These are phyloP conservation scores for Ascochyta viciae-villosae DNA, from an alignment of 2,329 filamentous ascomycete species.

Conservation along the genomic window DNA sequence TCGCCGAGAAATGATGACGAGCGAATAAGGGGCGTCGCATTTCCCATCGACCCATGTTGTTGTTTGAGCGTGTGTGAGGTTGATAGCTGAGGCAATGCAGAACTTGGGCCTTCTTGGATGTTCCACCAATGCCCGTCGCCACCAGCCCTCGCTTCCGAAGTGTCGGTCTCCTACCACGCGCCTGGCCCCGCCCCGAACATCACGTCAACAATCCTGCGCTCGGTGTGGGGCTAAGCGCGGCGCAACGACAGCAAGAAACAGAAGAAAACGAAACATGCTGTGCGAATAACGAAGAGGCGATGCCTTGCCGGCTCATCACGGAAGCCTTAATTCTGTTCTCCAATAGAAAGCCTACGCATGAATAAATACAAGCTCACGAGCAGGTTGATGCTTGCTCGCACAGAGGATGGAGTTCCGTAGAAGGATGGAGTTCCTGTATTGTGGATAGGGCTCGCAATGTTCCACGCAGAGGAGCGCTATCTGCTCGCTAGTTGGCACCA, in stretches of 20 bases:
- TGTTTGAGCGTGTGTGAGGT: slow-evolving; percentile 15
- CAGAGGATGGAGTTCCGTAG: not conserved
- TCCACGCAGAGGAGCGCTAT: slow-evolving; percentile 4
- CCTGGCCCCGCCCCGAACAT: slow-evolving; percentile 1
- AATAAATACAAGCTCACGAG: not conserved
- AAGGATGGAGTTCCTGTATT: not conserved
- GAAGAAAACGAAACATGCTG: slow-evolving; percentile 4
- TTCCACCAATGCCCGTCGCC: slow-evolving; percentile 20
- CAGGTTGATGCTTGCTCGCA: slow-evolving; percentile 4
- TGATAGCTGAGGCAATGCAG: slow-evolving; percentile 17
- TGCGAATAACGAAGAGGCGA: not conserved
- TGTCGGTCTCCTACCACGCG: slow-evolving; percentile 1
- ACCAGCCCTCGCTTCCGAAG: slow-evolving; percentile 2
- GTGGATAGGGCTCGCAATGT: slow-evolving; percentile 3
- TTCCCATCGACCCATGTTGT: not conserved
- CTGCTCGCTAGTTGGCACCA: slow-evolving; percentile 11
- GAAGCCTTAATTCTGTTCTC: not conserved
- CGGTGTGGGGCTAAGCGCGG: not conserved
- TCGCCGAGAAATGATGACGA: slow-evolving; percentile 13
- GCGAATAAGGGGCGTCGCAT: slow-evolving; percentile 13
- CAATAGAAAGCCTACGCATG: not conserved
- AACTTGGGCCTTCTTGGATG: not conserved
- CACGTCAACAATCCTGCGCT: slow-evolving; percentile 10
- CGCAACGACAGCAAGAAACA: slow-evolving; percentile 2
- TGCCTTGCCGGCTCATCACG: not conserved